Percentiles rank a stretch among this genome's conserved stretches.
phyloP scores from a whole-genome alignment of 164 flowering plant species.

The Litsea cubeba region DNA sequence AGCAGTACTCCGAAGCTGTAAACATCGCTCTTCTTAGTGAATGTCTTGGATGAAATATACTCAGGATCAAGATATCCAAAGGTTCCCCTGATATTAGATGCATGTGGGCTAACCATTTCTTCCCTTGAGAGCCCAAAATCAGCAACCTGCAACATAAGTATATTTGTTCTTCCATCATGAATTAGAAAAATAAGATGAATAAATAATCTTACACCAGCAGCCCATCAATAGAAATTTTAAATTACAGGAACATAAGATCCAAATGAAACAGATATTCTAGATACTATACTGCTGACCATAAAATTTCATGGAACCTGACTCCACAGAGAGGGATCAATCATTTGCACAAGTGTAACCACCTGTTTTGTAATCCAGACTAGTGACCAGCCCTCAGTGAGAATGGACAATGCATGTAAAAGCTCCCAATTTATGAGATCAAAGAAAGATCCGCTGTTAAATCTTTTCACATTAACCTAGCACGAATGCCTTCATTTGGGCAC shows the following conservation, averaged over 20 bases:
- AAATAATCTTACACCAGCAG: background rate
- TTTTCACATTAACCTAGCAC: background rate
- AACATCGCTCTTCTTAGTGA: constrained; percentile 92
- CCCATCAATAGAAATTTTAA: background rate
- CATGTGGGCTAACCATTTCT: constrained; percentile 65
- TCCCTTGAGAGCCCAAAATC: constrained; percentile 99
- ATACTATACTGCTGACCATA: background rate
- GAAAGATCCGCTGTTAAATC: background rate
- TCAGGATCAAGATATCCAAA: constrained; percentile 98
- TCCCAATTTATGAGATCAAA: background rate
- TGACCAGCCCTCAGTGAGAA: background rate
- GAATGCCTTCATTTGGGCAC: no score
- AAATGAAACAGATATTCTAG: background rate
- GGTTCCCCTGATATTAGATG: constrained; percentile 72
- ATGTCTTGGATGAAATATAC: constrained; percentile 71
- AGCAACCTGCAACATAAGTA: constrained; percentile 57
- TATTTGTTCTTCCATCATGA: background rate
- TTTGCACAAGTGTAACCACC: background rate
- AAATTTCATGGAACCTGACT: background rate
- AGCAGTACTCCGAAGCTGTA: constrained; percentile 92
- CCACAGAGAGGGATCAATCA: background rate
- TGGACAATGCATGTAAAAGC: background rate
- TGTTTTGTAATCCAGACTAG: background rate
- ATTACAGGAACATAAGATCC: background rate
- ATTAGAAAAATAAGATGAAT: background rate